phyloP scores from a whole-genome alignment of 495 filamentous ascomycete species.

The Lasiosphaeriaceae sp. region DNA sequence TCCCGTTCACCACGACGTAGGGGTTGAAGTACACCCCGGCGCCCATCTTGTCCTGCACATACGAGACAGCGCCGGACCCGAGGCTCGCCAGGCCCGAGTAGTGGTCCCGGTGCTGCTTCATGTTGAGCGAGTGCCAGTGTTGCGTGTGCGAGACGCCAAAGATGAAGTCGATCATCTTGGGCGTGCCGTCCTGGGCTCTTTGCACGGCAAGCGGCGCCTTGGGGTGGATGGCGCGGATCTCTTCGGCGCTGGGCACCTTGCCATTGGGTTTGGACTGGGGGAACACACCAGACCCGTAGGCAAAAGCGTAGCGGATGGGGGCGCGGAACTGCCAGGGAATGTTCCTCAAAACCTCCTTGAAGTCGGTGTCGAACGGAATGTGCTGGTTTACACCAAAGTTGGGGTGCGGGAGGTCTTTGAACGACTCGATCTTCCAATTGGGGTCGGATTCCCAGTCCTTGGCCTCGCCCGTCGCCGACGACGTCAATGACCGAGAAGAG shows the following conservation, averaged over 20 bases:
- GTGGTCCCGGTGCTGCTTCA: slow-evolving; percentile 83
- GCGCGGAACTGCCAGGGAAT: slow-evolving; percentile 92
- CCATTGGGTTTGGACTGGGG: slow-evolving; percentile 59
- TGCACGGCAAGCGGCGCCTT: slow-evolving; percentile 71
- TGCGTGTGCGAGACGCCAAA: slow-evolving; percentile 93
- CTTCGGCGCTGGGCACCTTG: slow-evolving; percentile 45
- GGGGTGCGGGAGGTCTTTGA: slow-evolving; percentile 80
- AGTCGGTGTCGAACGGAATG: slow-evolving; percentile 88
- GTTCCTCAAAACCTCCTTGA: slow-evolving; percentile 83
- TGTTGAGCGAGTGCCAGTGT: slow-evolving; percentile 94
- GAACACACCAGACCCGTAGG: slow-evolving; percentile 96
- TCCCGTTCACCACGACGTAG: slow-evolving; percentile 92
- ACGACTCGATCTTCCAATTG: slow-evolving; percentile 68
- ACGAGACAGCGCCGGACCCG: slow-evolving; percentile 76
- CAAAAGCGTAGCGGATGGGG: slow-evolving; percentile 91
- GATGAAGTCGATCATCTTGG: slow-evolving; percentile 98
- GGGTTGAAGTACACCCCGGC: slow-evolving; percentile 98
- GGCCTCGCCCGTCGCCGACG: slow-evolving; percentile 28
- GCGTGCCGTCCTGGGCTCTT: slow-evolving; percentile 76
- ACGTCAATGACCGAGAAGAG: slow-evolving; percentile 28
- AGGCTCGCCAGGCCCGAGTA: slow-evolving; percentile 84
- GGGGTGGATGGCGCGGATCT: slow-evolving; percentile 63
- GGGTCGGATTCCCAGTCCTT: slow-evolving; percentile 76
- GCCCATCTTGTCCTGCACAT: slow-evolving; percentile 81
- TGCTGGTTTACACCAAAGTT: slow-evolving; percentile 95